phyloP scores from a whole-genome alignment of 2,329 filamentous ascomycete genomes.

The Tolypocladium pustulatum region DNA sequence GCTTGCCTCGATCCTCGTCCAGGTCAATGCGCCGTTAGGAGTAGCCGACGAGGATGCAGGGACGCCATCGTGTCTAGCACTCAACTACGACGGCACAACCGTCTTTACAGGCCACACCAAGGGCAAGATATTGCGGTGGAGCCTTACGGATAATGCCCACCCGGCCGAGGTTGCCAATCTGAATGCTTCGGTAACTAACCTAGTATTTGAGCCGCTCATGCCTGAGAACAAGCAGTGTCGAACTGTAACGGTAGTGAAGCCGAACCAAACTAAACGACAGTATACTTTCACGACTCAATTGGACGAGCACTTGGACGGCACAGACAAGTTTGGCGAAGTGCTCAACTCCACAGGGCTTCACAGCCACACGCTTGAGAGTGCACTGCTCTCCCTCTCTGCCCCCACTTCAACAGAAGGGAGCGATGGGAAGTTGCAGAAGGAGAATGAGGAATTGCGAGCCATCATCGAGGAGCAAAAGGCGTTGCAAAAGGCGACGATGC shows the following conservation, averaged over 20 bases:
- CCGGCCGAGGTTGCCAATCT: constrained; percentile 58
- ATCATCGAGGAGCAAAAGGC: constrained; percentile 32
- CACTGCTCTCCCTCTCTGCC: constrained; percentile 32
- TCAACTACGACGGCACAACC: constrained; percentile 74
- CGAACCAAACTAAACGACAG: constrained; percentile 54
- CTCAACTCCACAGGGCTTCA: constrained; percentile 37
- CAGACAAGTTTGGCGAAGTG: constrained; percentile 34
- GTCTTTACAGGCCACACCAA: constrained; percentile 72
- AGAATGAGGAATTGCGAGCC: constrained; percentile 33
- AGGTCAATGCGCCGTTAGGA: constrained; percentile 42
- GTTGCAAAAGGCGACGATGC: constrained; percentile 11
- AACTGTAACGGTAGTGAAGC: constrained; percentile 62
- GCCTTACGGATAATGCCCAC: constrained; percentile 59
- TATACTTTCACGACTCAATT: constrained; percentile 60
- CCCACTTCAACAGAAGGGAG: constrained; percentile 12
- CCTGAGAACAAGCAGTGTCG: constrained; percentile 30
- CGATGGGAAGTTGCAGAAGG: constrained; percentile 16
- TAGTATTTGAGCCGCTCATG: constrained; percentile 60
- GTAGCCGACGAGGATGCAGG: constrained; percentile 53
- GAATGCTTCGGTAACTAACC: constrained; percentile 73
- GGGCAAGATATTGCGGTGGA: constrained; percentile 75
- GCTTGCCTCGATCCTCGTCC: constrained; percentile 46
- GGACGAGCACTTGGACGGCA: constrained; percentile 26
- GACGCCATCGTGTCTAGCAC: constrained; percentile 53
- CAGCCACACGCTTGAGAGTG: constrained; percentile 34